Conservation (phyloP, 257 asterid species). For the Ophiorrhiza pumila region DNA sequence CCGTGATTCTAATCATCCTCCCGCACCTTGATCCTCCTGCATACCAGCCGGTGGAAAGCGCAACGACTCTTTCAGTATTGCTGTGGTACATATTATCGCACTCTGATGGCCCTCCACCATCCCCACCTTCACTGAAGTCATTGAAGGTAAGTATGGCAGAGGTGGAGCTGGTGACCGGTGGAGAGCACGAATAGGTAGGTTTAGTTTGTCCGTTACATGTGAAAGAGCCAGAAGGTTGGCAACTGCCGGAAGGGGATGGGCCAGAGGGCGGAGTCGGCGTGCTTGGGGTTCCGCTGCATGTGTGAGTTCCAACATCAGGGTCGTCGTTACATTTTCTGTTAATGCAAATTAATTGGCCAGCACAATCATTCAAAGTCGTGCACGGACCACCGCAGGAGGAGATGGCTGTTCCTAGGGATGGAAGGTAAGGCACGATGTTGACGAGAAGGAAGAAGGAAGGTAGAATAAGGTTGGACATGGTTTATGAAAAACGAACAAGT, state of each 20-base stretch:
- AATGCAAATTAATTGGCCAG: constrained; percentile 32
- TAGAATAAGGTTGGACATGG: constrained; percentile 19
- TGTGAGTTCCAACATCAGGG: constrained; percentile 29
- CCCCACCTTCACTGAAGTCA: constrained; percentile 44
- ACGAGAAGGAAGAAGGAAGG: not conserved
- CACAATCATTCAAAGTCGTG: constrained; percentile 24
- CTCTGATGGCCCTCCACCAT: constrained; percentile 38
- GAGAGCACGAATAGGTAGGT: constrained; percentile 35
- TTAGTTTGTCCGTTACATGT: constrained; percentile 17
- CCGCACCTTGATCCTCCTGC: constrained; percentile 30
- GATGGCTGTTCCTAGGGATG: constrained; percentile 13
- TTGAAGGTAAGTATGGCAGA: constrained; percentile 37
- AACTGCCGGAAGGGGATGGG: constrained; percentile 12
- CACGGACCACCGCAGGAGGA: constrained; percentile 35
- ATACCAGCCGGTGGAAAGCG: constrained; percentile 50
- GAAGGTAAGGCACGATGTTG: not conserved
- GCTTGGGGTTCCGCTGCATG: constrained; percentile 11
- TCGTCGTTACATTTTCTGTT: constrained; percentile 34
- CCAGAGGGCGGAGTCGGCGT: not conserved
- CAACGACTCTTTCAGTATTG: constrained; percentile 35
- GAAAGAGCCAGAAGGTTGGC: constrained; percentile 29
- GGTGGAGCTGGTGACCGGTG: constrained; percentile 36
- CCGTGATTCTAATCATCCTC: constrained; percentile 27
- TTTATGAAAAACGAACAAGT: not conserved
- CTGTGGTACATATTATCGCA: constrained; percentile 34